A percentile compares a stretch with the other conserved stretches of the same genome.
Evolutionary conservation across 495 filamentous ascomycete genomes (phyloP).

Genomic region (Aspergillus bridgeri): DNA sequence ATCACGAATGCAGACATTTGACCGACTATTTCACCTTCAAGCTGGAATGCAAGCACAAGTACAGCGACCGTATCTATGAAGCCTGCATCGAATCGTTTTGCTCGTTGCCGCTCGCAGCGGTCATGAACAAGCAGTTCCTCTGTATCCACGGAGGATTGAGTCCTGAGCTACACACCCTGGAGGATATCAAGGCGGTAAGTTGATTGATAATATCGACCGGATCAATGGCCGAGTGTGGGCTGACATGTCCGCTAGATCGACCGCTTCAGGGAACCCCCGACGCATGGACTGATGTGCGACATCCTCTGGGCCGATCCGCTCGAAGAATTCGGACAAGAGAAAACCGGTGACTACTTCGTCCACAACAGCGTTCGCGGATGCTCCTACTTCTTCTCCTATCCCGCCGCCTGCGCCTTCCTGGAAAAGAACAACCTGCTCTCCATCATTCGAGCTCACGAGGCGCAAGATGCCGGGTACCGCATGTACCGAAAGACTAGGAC

Average conservation of each 20-base stretch:
- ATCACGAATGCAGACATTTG: conserved; percentile 97
- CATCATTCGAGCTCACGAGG: conserved; percentile 97
- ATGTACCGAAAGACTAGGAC: conserved; percentile 99
- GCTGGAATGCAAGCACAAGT: conserved; percentile 98
- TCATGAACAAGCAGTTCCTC: conserved; percentile 99
- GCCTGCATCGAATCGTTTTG: conserved; percentile 99
- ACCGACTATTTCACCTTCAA: conserved; percentile 99
- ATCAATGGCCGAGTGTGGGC: not conserved
- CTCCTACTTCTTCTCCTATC: conserved; percentile 99
- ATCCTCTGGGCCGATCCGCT: conserved; percentile 98
- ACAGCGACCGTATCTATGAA: conserved; percentile 93
- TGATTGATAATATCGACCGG: not conserved
- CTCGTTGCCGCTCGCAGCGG: conserved; percentile 83
- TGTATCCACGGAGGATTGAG: conserved; percentile 97
- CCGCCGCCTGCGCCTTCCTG: conserved; percentile 93
- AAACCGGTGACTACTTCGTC: conserved; percentile 92
- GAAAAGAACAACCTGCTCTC: conserved; percentile 99
- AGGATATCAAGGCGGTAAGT: conserved; percentile 83
- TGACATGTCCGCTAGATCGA: conserved; percentile 68
- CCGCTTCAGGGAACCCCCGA: conserved; percentile 94
- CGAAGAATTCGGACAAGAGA: conserved; percentile 99
- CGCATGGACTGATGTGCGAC: conserved; percentile 97
- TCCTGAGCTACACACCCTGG: conserved; percentile 91
- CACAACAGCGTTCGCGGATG: conserved; percentile 98
- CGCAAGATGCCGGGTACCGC: conserved; percentile 95